A percentile compares a stretch with the other conserved stretches of the same genome.
These are phyloP conservation scores for Eutrema japonicum DNA, from an alignment of 345 rosid genomes.

Conservation along the genomic window DNA sequence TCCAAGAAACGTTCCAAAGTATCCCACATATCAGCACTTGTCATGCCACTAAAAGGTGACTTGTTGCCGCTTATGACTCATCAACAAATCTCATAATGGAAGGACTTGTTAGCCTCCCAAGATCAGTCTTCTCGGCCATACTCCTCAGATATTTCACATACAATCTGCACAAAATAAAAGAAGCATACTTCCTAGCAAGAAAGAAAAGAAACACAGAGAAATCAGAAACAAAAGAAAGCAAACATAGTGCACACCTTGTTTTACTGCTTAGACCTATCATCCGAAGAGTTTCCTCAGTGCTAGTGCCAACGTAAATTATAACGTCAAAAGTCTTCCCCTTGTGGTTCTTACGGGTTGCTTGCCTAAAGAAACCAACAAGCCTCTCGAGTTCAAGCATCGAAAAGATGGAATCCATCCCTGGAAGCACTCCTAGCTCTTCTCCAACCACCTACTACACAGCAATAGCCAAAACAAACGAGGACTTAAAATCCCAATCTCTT, in stretches of 20 bases:
- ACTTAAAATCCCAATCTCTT: not conserved
- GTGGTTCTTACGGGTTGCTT: conserved; percentile 47
- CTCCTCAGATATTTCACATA: conserved; percentile 78
- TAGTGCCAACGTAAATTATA: conserved; percentile 68
- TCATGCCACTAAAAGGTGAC: conserved; percentile 53
- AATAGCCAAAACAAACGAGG: conserved; percentile 21
- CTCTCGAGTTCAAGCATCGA: conserved; percentile 62
- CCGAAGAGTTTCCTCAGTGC: conserved; percentile 75
- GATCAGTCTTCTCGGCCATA: conserved; percentile 84
- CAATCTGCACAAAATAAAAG: conserved; percentile 47
- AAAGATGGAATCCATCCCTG: conserved; percentile 88
- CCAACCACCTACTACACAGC: conserved; percentile 73
- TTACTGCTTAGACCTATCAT: conserved; percentile 76
- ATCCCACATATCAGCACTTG: conserved; percentile 77
- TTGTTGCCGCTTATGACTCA: conserved; percentile 65
- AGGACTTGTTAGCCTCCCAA: conserved; percentile 87
- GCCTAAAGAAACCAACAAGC: conserved; percentile 60
- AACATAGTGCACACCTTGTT: conserved; percentile 57
- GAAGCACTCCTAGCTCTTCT: conserved; percentile 96
- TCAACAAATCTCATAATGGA: conserved; percentile 72
- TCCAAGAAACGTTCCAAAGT: conserved; percentile 63
- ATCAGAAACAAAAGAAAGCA: not conserved
- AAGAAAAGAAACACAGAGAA: not conserved
- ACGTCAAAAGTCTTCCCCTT: conserved; percentile 57
- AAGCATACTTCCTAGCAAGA: conserved; percentile 1